A percentile compares a stretch with the other conserved stretches of the same genome.
phyloP scores from a whole-genome alignment of 805 yeast species.

The Saturnispora sekii region DNA sequence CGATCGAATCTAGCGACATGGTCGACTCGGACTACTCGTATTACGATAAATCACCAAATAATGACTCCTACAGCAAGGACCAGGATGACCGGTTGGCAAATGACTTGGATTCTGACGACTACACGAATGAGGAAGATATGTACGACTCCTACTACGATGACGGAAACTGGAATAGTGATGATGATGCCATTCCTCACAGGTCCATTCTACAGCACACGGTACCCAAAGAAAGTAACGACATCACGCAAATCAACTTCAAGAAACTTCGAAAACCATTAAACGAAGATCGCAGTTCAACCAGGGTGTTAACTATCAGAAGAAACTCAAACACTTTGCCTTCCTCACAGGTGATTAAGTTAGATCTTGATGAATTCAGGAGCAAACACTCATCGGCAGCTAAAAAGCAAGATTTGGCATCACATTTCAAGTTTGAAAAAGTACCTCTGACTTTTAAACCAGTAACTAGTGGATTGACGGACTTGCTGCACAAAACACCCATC shows the following conservation, averaged over 20 bases:
- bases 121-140: conserved; percentile 16
- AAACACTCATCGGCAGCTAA: neutral
- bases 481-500: conserved; percentile 35
- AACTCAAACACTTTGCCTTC: neutral
- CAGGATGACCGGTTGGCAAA: conserved; percentile 9
- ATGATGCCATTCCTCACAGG: neutral
- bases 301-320: neutral
- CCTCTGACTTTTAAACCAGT: neutral
- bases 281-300: neutral
- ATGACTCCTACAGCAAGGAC: conserved; percentile 4
- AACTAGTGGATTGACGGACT: conserved; percentile 27
- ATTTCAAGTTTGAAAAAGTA: neutral
- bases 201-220: neutral
- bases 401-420: neutral
- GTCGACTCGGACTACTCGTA: conserved; percentile 21
- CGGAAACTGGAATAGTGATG: neutral
- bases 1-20: conserved; percentile 19
- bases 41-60: conserved; percentile 7
- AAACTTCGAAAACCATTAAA: conserved; percentile 11
- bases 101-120: conserved; percentile 24
- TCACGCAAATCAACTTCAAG: conserved; percentile 16
- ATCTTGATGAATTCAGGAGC: neutral
- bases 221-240: conserved; percentile 8
- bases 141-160: conserved; percentile 8
- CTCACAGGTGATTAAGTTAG: neutral